Percentiles rank a stretch among this genome's conserved stretches.
Evolutionary conservation across 768 basidiomycete species (phyloP).

Genomic region (Tylopilus intermedius): DNA sequence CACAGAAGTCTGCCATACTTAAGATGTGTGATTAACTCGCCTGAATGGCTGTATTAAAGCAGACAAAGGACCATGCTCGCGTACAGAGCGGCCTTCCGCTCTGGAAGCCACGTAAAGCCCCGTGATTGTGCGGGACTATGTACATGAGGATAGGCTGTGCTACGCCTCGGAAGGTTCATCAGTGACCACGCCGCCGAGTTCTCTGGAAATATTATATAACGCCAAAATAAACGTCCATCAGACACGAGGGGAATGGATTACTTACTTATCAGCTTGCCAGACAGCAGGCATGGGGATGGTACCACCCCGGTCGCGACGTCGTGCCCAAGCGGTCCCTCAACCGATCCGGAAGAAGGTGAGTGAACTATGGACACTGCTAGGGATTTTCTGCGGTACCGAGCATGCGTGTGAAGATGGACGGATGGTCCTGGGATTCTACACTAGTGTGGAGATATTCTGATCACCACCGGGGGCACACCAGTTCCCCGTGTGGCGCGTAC

Average conservation of each 20-base stretch:
- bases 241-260: neutral
- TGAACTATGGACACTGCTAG: no score
- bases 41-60: neutral
- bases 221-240: constrained; percentile 8
- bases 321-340: neutral
- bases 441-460: neutral
- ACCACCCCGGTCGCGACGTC: neutral
- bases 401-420: neutral
- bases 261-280: neutral
- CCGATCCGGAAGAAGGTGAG: neutral
- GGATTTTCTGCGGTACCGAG: neutral
- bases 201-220: neutral
- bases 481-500: neutral
- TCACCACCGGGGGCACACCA: neutral
- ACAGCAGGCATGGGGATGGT: neutral
- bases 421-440: neutral
- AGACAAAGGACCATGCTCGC: neutral
- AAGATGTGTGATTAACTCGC: neutral
- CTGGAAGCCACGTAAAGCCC: neutral
- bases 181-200: neutral
- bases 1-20: neutral
- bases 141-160: constrained; percentile 7
- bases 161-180: neutral
- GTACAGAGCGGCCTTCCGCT: neutral
- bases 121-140: neutral